Evolutionary conservation across 2,329 filamentous ascomycete species (phyloP).

Genomic region (Coniella vitis): DNA sequence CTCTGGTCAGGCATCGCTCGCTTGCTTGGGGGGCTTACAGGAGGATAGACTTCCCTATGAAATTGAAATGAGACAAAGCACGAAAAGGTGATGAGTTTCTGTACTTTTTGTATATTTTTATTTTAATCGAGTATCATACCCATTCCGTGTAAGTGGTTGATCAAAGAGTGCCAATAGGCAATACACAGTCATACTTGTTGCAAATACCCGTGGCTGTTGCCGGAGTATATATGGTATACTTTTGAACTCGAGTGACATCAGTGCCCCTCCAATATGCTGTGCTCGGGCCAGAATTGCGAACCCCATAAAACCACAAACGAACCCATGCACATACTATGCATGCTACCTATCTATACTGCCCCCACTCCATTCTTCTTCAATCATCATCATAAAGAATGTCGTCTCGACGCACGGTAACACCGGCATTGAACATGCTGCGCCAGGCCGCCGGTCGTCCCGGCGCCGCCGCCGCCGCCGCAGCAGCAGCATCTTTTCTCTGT

Average conservation of each 20-base stretch:
- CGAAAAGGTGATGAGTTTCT: too few species aligned
- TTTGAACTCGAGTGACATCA: too few species aligned
- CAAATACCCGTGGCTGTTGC: too few species aligned
- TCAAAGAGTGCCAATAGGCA: too few species aligned
- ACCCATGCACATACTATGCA: too few species aligned
- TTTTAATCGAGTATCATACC: too few species aligned
- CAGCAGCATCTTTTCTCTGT: not conserved
- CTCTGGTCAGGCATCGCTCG: not conserved
- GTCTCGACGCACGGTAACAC: constrained; percentile 4
- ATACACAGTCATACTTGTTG: too few species aligned
- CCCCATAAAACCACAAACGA: too few species aligned
- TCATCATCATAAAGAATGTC: constrained; percentile 3
- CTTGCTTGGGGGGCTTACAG: not conserved
- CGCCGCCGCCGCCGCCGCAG: not conserved
- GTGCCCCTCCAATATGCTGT: not conserved
- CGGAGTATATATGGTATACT: too few species aligned
- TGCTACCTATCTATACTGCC: not conserved
- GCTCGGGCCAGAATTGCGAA: not conserved
- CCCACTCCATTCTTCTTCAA: not conserved
- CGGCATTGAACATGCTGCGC: constrained; percentile 7
- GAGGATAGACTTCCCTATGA: not conserved
- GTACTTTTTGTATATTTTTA: too few species aligned
- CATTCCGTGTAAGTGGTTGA: too few species aligned
- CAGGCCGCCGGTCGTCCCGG: constrained; percentile 1
- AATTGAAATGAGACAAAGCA: not conserved